These are phyloP conservation scores for Dothistroma pini DNA, from an alignment of 2,329 filamentous ascomycete species.

Conservation along the genomic window DNA sequence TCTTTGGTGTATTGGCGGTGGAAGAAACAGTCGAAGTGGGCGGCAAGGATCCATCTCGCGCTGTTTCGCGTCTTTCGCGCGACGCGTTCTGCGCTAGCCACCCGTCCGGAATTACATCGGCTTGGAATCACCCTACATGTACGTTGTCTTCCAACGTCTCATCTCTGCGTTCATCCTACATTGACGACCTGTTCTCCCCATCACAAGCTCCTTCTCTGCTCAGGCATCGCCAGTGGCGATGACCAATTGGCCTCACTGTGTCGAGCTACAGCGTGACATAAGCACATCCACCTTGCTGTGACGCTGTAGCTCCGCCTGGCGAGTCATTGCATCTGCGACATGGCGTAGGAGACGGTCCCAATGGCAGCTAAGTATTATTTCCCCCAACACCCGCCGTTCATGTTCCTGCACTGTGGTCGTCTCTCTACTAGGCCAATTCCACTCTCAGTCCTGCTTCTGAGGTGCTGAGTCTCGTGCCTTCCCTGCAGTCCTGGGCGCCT, in stretches of 20 bases:
- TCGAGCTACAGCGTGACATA: not conserved
- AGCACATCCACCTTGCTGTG: not conserved
- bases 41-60: not conserved
- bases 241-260: not conserved
- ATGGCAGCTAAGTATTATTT: not conserved
- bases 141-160: not conserved
- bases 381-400: not conserved
- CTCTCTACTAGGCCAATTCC: not conserved
- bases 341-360: conserved; percentile 2
- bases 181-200: not conserved
- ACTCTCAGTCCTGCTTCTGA: too few relatives aligned
- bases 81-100: not conserved
- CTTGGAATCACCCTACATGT: too few relatives aligned
- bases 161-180: not conserved
- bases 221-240: too few relatives aligned
- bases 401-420: not conserved
- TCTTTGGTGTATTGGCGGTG: not conserved
- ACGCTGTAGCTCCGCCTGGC: not conserved
- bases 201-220: not conserved
- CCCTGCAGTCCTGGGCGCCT: too few relatives aligned
- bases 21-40: conserved; percentile 1
- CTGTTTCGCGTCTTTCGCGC: not conserved
- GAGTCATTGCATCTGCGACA: not conserved
- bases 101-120: not conserved
- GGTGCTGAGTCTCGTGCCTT: too few relatives aligned